These are phyloP conservation scores for Aspergillus diversus DNA, from an alignment of 495 filamentous ascomycete species.

Conservation along the genomic window DNA sequence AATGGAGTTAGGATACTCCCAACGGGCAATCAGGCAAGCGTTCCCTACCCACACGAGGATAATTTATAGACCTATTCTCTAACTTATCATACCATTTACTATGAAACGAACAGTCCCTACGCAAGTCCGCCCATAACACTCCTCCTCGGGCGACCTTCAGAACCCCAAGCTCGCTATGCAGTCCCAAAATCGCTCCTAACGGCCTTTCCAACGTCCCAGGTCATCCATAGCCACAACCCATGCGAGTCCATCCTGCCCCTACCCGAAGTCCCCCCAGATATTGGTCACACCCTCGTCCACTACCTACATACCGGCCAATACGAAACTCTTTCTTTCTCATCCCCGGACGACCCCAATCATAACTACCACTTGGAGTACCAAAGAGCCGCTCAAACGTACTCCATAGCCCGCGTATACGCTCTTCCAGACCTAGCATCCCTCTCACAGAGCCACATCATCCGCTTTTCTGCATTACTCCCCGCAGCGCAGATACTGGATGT, in stretches of 20 bases:
- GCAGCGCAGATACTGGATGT: background rate
- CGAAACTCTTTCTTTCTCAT: constrained; percentile 11
- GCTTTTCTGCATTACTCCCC: background rate
- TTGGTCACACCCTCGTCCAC: constrained; percentile 26
- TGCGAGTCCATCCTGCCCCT: constrained; percentile 10
- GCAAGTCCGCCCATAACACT: constrained; percentile 10
- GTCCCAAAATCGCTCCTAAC: constrained; percentile 19
- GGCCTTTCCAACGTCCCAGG: constrained; percentile 34
- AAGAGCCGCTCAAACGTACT: background rate
- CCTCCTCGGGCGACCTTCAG: constrained; percentile 9
- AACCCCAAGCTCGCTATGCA: constrained; percentile 51
- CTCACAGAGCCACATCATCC: constrained; percentile 4
- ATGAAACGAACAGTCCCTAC: constrained; percentile 14
- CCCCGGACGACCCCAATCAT: background rate
- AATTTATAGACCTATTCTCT: background rate
- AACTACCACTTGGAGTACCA: constrained; percentile 8
- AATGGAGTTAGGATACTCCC: constrained; percentile 10
- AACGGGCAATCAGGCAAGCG: constrained; percentile 2
- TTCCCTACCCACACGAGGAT: background rate
- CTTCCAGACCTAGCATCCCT: background rate
- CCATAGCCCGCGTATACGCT: background rate
- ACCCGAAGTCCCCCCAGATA: constrained; percentile 20
- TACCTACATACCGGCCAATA: constrained; percentile 22
- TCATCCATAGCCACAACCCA: constrained; percentile 68
- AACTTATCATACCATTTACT: background rate